Base-by-base conservation (phyloP, 306 rosid genomes). In the Vachellia pachyceras region DNA sequence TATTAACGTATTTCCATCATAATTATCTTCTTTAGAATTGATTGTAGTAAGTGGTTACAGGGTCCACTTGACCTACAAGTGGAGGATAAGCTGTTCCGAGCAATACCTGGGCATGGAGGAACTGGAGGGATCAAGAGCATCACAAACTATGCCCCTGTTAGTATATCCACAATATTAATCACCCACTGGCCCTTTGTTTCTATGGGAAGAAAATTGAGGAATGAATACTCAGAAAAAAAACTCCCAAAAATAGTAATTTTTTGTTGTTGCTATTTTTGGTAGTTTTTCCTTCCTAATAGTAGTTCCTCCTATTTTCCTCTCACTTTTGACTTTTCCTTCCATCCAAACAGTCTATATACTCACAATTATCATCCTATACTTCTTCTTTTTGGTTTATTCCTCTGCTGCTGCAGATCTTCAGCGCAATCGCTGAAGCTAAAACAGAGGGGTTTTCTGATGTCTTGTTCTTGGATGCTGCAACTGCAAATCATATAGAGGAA, bases 101-200 rank as follows among this genome's bases (percentile, higher is more conserved):
- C 65, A 10, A 58, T 58, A 58, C 1, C 65, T 58, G 65, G 65
- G 14, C 15, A 58, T 58, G 33, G 65, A 22, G 65, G 65, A 22
- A 58, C 65, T 58, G 65, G 65, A 10, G 65, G 65, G 35, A 58
- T 58, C 13, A 58, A 58, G 65, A 58, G 65, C 25, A 22, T 58
- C 65, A 23, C 65, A 15, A 58, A 58, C 65, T 58, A 58, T 58
- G 65, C 65, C 35, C 65, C 65, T 58, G 65, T 55, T 6, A 55
- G 61, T 58, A 22, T 22, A 14, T 29, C 33, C 65, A 58, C 13
- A 22, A 58, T 3, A 58, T 58, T 58, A n/a, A 54, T 22, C 5
- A 58, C 35, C 3, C 61, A n/a, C 33, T 29, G 33, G 2, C 33
- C 33, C 33, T 29, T 29, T 29, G 33, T 29, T 29, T 29, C 33